Conservation (phyloP, 495 filamentous ascomycete genomes). For the Penicillium soppii region DNA sequence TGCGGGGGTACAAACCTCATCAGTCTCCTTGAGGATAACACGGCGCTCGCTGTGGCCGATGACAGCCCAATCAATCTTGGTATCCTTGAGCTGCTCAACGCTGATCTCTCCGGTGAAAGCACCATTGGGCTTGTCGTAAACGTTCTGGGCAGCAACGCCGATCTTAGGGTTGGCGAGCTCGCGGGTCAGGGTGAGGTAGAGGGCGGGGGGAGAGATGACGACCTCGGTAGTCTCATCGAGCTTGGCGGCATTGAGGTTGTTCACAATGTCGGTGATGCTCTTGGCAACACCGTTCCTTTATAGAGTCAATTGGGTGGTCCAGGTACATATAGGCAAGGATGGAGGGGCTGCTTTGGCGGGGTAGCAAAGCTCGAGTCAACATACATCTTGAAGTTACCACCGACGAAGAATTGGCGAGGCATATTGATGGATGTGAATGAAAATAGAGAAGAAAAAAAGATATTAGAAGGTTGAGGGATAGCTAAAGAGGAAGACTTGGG, state of each 20-base stretch:
- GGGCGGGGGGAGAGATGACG: slow-evolving; percentile 84
- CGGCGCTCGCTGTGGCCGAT: slow-evolving; percentile 93
- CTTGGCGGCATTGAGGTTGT: slow-evolving; percentile 78
- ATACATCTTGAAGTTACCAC: slow-evolving; percentile 99
- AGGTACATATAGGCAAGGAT: slow-evolving; percentile 3
- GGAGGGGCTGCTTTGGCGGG: slow-evolving; percentile 23
- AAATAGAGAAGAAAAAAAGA: slow-evolving; percentile 10
- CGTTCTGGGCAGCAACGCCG: slow-evolving; percentile 89
- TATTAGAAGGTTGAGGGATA: slow-evolving; percentile 4
- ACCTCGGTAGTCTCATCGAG: slow-evolving; percentile 62
- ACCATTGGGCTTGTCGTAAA: slow-evolving; percentile 94
- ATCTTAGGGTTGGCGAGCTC: slow-evolving; percentile 68
- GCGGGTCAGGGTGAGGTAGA: slow-evolving; percentile 86
- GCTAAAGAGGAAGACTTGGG: slow-evolving; percentile 9
- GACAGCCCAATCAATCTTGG: slow-evolving; percentile 82
- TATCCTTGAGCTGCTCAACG: slow-evolving; percentile 84
- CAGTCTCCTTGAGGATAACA: slow-evolving; percentile 78
- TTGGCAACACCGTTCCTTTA: slow-evolving; percentile 87
- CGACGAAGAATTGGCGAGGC: slow-evolving; percentile 98
- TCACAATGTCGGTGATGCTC: slow-evolving; percentile 82
- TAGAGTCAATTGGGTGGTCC: slow-evolving; percentile 13
- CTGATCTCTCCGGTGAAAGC: slow-evolving; percentile 97
- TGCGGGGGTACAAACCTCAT: slow-evolving; percentile 50
- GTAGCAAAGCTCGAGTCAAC: slow-evolving; percentile 23
- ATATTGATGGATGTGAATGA: slow-evolving; percentile 46